These are phyloP conservation scores for Persicaria maculosa DNA, from an alignment of 148 eudicot genomes.

Conservation along the genomic window DNA sequence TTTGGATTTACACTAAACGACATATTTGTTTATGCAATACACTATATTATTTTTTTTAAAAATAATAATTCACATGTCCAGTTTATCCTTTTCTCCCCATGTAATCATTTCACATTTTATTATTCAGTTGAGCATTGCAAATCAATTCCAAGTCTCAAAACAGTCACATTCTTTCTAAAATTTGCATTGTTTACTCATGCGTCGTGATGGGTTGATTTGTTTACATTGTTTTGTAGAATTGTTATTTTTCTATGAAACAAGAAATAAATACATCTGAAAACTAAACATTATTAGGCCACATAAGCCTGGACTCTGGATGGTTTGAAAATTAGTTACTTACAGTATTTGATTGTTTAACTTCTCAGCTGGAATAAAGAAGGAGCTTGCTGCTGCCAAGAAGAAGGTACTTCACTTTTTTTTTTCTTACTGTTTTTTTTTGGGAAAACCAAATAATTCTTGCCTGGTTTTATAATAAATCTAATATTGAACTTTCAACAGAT, in stretches of 20 bases:
- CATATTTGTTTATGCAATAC: not conserved
- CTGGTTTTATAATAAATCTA: not conserved
- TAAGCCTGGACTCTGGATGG: not conserved
- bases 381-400: slow-evolving; percentile 61
- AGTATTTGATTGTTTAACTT: slow-evolving; percentile 10
- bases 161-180: not conserved
- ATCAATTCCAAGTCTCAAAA: not conserved
- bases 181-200: not conserved
- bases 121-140: not conserved
- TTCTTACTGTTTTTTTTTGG: not conserved
- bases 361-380: slow-evolving; percentile 72
- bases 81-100: not conserved
- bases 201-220: not conserved
- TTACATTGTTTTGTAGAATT: not conserved
- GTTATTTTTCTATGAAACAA: not conserved
- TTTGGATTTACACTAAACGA: not conserved
- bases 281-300: not conserved
- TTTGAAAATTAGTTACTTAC: not conserved
- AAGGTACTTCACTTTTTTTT: slow-evolving; percentile 32
- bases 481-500: slow-evolving; percentile 33
- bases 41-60: not conserved
- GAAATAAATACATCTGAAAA: not conserved
- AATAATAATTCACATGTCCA: too few species aligned
- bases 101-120: not conserved
- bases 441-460: not conserved